Evolutionary conservation across 371 early-diverging fungal genomes (phyloP).

Genomic region (Vairimorpha apis): DNA sequence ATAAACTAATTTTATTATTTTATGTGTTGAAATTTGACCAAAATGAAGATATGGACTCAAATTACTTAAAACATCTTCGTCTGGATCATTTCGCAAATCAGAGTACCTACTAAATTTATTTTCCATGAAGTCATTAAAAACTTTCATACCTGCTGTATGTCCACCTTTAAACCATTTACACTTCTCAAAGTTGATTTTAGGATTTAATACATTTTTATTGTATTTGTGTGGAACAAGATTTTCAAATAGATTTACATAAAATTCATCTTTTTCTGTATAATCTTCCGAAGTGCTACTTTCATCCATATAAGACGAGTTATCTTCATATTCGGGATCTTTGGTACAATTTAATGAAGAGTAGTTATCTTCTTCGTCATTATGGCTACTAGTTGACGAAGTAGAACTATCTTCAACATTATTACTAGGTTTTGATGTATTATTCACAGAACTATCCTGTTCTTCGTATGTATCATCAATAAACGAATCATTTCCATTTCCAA

Average conservation of each 20-base stretch:
- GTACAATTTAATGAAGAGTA: too few relatives aligned
- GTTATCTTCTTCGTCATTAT: too few relatives aligned
- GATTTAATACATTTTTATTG: background rate
- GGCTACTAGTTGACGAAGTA: too few relatives aligned
- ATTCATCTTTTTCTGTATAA: too few relatives aligned
- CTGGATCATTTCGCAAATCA: conserved; percentile 28
- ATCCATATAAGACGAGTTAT: too few relatives aligned
- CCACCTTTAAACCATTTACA: conserved; percentile 10
- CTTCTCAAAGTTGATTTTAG: background rate
- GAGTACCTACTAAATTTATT: conserved; percentile 19
- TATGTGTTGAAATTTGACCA: conserved; percentile 32
- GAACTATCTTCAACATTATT: background rate
- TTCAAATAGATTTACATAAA: conserved; percentile 1
- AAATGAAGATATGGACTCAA: conserved; percentile 37
- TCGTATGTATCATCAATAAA: background rate
- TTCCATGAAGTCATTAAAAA: conserved; percentile 14
- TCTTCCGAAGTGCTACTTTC: too few relatives aligned
- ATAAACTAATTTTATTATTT: conserved; percentile 15
- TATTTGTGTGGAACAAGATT: background rate
- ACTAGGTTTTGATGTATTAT: background rate
- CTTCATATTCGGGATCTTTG: too few relatives aligned
- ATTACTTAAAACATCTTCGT: conserved; percentile 17
- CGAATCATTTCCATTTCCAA: too few relatives aligned
- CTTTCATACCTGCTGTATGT: conserved; percentile 30
- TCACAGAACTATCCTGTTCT: background rate